These are phyloP conservation scores for Ophiostoma tasmaniense DNA, from an alignment of 2,329 filamentous ascomycete species.

Conservation along the genomic window DNA sequence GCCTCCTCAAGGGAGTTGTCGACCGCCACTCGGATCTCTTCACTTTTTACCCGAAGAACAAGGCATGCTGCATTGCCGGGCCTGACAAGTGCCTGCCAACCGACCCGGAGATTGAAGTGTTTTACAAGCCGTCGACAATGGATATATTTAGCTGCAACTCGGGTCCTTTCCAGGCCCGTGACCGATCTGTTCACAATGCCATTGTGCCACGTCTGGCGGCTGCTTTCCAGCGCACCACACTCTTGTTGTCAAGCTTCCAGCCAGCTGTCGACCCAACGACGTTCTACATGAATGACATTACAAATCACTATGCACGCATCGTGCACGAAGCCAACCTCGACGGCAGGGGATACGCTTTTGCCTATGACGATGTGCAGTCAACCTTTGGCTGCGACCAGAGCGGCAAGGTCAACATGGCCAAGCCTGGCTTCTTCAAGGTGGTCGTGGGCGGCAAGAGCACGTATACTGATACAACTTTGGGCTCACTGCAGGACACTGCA, in stretches of 20 bases:
- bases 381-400: slow-evolving; percentile 44
- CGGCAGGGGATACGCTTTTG: slow-evolving; percentile 50
- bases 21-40: slow-evolving; percentile 32
- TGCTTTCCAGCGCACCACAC: slow-evolving; percentile 47
- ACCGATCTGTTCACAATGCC: slow-evolving; percentile 32
- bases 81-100: slow-evolving; percentile 22
- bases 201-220: slow-evolving; percentile 41
- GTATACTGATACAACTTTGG: neutral
- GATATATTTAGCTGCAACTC: slow-evolving; percentile 62
- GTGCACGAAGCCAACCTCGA: slow-evolving; percentile 48
- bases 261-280: slow-evolving; percentile 28
- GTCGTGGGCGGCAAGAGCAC: neutral
- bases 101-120: slow-evolving; percentile 30
- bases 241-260: slow-evolving; percentile 30
- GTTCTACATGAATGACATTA: slow-evolving; percentile 35
- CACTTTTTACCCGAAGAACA: slow-evolving; percentile 1
- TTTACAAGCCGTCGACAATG: slow-evolving; percentile 46
- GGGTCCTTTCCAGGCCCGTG: slow-evolving; percentile 47
- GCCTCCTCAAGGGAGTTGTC: slow-evolving; percentile 45
- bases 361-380: slow-evolving; percentile 52
- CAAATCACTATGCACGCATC: slow-evolving; percentile 51
- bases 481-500: neutral
- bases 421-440: slow-evolving; percentile 4
- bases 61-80: neutral
- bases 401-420: slow-evolving; percentile 2